Evolutionary conservation across 768 basidiomycete genomes (phyloP).

Genomic region (Amylocystis lapponica): DNA sequence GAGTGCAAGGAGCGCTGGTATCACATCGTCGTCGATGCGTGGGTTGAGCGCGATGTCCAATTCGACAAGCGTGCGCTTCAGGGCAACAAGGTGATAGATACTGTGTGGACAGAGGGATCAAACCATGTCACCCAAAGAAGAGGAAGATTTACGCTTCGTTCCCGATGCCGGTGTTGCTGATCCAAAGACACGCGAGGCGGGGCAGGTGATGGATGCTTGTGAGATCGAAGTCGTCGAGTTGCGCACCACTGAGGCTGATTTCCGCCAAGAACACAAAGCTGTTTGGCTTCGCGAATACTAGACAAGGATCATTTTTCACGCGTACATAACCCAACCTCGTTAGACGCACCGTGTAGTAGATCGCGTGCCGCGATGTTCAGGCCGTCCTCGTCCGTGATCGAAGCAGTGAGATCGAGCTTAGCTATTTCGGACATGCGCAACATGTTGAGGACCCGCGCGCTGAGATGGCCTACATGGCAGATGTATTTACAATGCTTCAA

Average conservation of each 20-base stretch:
- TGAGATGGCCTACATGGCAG: slow-evolving; percentile 39
- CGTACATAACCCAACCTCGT: slow-evolving; percentile 1
- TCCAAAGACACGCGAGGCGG: slow-evolving; percentile 37
- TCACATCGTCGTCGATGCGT: slow-evolving; percentile 48
- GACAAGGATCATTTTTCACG: slow-evolving; percentile 4
- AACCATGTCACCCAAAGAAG: slow-evolving; percentile 1
- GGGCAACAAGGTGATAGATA: slow-evolving; percentile 49
- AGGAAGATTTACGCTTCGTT: slow-evolving; percentile 50
- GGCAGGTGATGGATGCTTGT: slow-evolving; percentile 49
- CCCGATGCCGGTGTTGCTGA: slow-evolving; percentile 50
- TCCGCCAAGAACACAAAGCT: slow-evolving; percentile 45
- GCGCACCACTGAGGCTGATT: slow-evolving; percentile 44
- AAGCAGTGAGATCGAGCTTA: slow-evolving; percentile 39
- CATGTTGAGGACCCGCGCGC: slow-evolving; percentile 35
- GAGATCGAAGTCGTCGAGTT: slow-evolving; percentile 43
- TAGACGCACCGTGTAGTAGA: slow-evolving; percentile 36
- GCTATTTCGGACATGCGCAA: slow-evolving; percentile 43
- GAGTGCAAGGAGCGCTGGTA: slow-evolving; percentile 48
- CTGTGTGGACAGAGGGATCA: slow-evolving; percentile 26
- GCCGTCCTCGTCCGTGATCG: slow-evolving; percentile 42
- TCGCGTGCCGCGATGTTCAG: slow-evolving; percentile 42
- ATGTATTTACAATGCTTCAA: not conserved
- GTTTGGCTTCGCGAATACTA: slow-evolving; percentile 47
- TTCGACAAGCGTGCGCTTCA: slow-evolving; percentile 46
- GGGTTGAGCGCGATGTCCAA: slow-evolving; percentile 51